Base-by-base conservation (phyloP, 2,329 filamentous ascomycete species). In the Zarea fungicola region DNA sequence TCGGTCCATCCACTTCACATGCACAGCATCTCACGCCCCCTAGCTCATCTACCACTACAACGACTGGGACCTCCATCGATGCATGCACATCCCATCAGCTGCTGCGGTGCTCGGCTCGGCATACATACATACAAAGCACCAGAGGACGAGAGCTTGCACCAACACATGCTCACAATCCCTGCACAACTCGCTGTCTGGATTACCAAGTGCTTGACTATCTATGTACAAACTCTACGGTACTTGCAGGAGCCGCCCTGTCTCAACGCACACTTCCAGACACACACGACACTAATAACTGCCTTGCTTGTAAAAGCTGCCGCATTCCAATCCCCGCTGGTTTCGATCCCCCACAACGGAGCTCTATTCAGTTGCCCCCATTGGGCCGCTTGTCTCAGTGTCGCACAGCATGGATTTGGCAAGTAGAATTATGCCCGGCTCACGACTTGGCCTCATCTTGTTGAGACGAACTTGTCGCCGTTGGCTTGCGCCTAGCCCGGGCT, bases 301-400 rank as follows among this genome's bases (percentile, higher is more conserved):
- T 34, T 9, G 13, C 13, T 18, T 34, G 31, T n/a, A n/a, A n/a
- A 23, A 31, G 44, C 44, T 47, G 44, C 44, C 35, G 32, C 44
- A 7, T 32, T 28, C 43, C 26, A n/a, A 29, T 7, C 25, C 23
- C 40, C 37, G 48, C 40, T 25, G 34, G 41, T 49, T 44, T 49
- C 48, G 48, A 49, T 49, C 48, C 48, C 48, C 48, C 48, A 49
- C 48, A 44, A 49, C 48, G 48, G 48, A 49, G 48, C 23, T 37
- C 25, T 36, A 19, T 34, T 43, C 19, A 37, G 18, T 19, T 13
- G 5, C 40, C 29, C 40, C 40, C 32, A 49, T 43, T 49, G 34
- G 48, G 22, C 39, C 42, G 41, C 36, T 40, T 16, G 45, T 48
- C 45, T 48, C 45, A 48, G 36, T 48, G 28, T 35, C 28, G 45